Evolutionary conservation across 176 grass and related monocot species (phyloP).

Genomic region (Themeda triandra): DNA sequence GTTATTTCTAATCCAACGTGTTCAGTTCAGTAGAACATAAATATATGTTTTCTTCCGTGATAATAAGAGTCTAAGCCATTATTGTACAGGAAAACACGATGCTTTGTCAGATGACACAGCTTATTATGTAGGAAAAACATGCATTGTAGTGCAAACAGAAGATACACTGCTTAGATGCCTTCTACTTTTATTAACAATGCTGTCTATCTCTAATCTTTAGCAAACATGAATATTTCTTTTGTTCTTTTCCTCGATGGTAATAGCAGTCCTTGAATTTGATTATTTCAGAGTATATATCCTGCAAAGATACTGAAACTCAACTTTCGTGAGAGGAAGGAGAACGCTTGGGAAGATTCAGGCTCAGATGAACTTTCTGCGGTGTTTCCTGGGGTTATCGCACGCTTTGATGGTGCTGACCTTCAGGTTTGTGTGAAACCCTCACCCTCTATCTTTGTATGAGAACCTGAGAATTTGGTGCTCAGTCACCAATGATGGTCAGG

Average conservation of each 20-base stretch:
- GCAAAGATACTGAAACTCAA: conserved; percentile 58
- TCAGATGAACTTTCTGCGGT: conserved; percentile 70
- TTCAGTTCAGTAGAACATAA: neutral
- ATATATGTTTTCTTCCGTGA: neutral
- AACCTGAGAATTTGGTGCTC: neutral
- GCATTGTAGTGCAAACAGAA: neutral
- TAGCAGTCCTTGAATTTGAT: neutral
- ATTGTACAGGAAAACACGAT: neutral
- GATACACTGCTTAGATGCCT: neutral
- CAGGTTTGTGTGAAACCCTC: conserved; percentile 49
- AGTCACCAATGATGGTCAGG: neutral
- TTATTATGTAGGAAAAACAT: neutral
- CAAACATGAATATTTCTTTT: neutral
- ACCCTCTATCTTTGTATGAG: neutral
- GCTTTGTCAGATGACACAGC: neutral
- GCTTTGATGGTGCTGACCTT: conserved; percentile 72
- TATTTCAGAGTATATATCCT: conserved; percentile 76
- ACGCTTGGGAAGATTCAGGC: conserved; percentile 49
- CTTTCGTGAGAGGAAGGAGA: conserved; percentile 47
- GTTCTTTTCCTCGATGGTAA: conserved; percentile 12
- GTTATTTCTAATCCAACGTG: neutral
- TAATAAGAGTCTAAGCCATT: neutral
- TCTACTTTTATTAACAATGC: neutral
- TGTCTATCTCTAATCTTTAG: neutral
- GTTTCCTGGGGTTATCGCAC: conserved; percentile 62